Percentiles rank a stretch among this genome's conserved stretches.
Evolutionary conservation across 768 basidiomycete genomes (phyloP).

Genomic region (Rhodotorula taiwanensis): DNA sequence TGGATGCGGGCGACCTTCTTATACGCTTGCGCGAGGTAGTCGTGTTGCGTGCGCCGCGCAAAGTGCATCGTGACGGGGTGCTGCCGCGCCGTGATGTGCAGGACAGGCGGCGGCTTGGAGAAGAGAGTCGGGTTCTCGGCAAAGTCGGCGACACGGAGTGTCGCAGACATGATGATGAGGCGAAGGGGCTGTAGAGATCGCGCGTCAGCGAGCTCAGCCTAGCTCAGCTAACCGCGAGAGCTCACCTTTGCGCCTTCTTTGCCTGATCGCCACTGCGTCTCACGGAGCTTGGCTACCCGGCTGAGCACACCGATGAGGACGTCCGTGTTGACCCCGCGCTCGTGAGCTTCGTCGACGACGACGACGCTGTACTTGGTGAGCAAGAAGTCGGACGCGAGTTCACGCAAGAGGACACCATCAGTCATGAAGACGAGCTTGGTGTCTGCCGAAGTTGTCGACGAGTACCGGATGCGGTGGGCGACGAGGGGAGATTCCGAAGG

Average conservation of each 20-base stretch:
- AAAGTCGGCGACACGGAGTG: slow-evolving; percentile 87
- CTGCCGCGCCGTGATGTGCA: slow-evolving; percentile 81
- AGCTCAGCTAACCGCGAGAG: neutral
- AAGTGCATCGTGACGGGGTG: slow-evolving; percentile 95
- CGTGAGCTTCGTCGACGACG: slow-evolving; percentile 96
- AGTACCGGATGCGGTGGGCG: slow-evolving; percentile 96
- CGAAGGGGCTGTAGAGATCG: slow-evolving; percentile 67
- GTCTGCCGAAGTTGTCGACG: slow-evolving; percentile 77
- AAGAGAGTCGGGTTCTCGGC: slow-evolving; percentile 78
- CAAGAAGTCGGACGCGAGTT: slow-evolving; percentile 86
- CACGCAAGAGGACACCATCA: slow-evolving; percentile 89
- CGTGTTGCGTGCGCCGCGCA: slow-evolving; percentile 70
- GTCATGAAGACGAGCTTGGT: slow-evolving; percentile 99
- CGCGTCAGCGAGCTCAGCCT: slow-evolving; percentile 21
- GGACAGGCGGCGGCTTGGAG: slow-evolving; percentile 74
- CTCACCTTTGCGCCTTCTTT: slow-evolving; percentile 64
- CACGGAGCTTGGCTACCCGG: slow-evolving; percentile 79
- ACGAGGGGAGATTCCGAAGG: slow-evolving; percentile 60
- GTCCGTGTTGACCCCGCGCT: slow-evolving; percentile 96
- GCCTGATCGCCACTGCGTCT: slow-evolving; percentile 76
- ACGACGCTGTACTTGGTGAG: slow-evolving; percentile 88
- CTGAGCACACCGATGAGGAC: slow-evolving; percentile 95
- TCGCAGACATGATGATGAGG: slow-evolving; percentile 97
- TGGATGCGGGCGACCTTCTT: slow-evolving; percentile 90
- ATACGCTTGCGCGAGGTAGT: slow-evolving; percentile 84